These are phyloP conservation scores for Amphichorda felina DNA, from an alignment of 2,329 filamentous ascomycete genomes.

Conservation along the genomic window DNA sequence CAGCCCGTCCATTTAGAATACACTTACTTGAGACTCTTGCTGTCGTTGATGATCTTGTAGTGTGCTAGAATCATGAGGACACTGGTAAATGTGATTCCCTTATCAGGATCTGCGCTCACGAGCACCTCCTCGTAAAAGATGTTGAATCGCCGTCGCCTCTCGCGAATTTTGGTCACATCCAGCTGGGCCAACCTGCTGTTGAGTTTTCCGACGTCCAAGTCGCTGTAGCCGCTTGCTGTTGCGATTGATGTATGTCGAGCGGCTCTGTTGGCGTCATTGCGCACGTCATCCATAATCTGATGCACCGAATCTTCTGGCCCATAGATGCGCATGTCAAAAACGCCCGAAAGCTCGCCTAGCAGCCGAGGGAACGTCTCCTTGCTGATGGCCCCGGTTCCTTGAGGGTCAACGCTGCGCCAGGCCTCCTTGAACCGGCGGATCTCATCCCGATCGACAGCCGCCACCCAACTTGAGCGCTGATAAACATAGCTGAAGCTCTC, in stretches of 20 bases:
- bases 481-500: slow-evolving; percentile 99
- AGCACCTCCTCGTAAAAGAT: slow-evolving; percentile 96
- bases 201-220: slow-evolving; percentile 63
- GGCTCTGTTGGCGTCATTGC: slow-evolving; percentile 36
- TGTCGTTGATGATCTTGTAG: slow-evolving; percentile 98
- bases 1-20: too few relatives aligned
- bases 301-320: slow-evolving; percentile 78
- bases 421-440: slow-evolving; percentile 96
- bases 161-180: slow-evolving; percentile 62
- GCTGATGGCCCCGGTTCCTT: slow-evolving; percentile 81
- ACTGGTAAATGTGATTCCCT: slow-evolving; percentile 82
- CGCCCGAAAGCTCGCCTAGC: slow-evolving; percentile 81
- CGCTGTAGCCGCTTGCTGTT: slow-evolving; percentile 36
- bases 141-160: slow-evolving; percentile 70
- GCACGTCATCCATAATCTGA: slow-evolving; percentile 78
- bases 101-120: slow-evolving; percentile 80
- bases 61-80: slow-evolving; percentile 94
- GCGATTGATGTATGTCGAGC: slow-evolving; percentile 42
- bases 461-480: slow-evolving; percentile 87
- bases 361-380: slow-evolving; percentile 84
- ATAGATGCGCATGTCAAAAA: slow-evolving; percentile 97
- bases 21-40: slow-evolving; percentile 72
- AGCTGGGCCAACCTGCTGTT: slow-evolving; percentile 62
- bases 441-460: slow-evolving; percentile 82
- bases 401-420: slow-evolving; percentile 90